A percentile compares a stretch with the other conserved stretches of the same genome.
phyloP scores from a whole-genome alignment of 495 filamentous ascomycete genomes.

The Aspergillus cristatus region DNA sequence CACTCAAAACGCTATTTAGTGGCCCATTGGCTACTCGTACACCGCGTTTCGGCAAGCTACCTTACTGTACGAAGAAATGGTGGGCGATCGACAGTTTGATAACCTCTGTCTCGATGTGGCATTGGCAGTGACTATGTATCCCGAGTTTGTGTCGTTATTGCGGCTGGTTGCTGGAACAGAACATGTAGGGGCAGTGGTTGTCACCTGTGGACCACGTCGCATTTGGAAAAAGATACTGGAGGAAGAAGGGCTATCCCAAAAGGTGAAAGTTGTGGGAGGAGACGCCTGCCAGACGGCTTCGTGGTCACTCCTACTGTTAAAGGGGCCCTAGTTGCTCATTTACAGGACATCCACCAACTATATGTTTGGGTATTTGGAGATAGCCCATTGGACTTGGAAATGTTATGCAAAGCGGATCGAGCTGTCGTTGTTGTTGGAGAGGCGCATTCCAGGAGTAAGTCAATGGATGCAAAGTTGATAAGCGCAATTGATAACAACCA shows the following conservation, averaged over 20 bases:
- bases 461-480: slow-evolving; percentile 43
- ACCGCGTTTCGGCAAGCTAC: slow-evolving; percentile 49
- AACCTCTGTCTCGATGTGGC: slow-evolving; percentile 39
- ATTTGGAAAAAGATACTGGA: slow-evolving; percentile 52
- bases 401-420: slow-evolving; percentile 46
- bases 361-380: slow-evolving; percentile 56
- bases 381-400: slow-evolving; percentile 49
- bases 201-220: slow-evolving; percentile 47
- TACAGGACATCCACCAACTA: slow-evolving; percentile 23
- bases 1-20: slow-evolving; percentile 42
- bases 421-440: slow-evolving; percentile 54
- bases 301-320: slow-evolving; percentile 49
- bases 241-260: slow-evolving; percentile 30
- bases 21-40: slow-evolving; percentile 44
- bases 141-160: slow-evolving; percentile 43
- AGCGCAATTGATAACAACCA: slow-evolving; percentile 32
- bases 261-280: slow-evolving; percentile 46
- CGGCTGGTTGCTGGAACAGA: slow-evolving; percentile 16
- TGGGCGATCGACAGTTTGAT: slow-evolving; percentile 36
- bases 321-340: slow-evolving; percentile 31
- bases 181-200: slow-evolving; percentile 43
- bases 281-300: slow-evolving; percentile 38
- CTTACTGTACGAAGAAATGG: slow-evolving; percentile 45
- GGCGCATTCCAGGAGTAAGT: slow-evolving; percentile 39
- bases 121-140: slow-evolving; percentile 32